A percentile compares a stretch with the other conserved stretches of the same genome.
Conservation (phyloP, 2,329 filamentous ascomycete genomes). For the Juglanconis juglandina region DNA sequence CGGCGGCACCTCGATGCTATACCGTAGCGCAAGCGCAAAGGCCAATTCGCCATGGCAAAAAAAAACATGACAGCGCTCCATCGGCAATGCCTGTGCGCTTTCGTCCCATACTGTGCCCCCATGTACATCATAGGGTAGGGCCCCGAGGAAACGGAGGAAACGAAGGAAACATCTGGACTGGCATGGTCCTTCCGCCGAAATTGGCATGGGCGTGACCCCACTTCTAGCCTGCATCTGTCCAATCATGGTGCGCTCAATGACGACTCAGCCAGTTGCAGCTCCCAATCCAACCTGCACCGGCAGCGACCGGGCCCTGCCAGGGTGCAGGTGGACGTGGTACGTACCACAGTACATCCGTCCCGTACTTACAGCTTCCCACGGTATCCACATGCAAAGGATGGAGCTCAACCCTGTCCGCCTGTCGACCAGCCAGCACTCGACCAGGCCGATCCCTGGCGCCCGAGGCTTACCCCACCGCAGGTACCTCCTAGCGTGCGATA, state of each 20-base stretch:
- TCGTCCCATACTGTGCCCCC: conserved; percentile 7
- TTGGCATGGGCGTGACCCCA: not conserved
- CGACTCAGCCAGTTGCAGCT: not conserved
- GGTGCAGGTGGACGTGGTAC: not conserved
- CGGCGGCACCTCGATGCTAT: not conserved
- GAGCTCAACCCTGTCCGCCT: conserved; percentile 1
- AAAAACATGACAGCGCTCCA: not conserved
- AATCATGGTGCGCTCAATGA: conserved; percentile 1
- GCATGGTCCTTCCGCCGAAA: not conserved
- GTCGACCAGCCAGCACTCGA: not conserved
- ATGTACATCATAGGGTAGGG: not conserved
- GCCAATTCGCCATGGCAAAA: not conserved
- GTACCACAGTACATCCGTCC: not conserved
- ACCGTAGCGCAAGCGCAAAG: not conserved
- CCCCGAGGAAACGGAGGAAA: not conserved
- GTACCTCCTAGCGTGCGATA: not conserved
- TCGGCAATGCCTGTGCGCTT: not conserved
- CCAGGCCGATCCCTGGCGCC: not conserved
- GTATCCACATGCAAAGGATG: too few species aligned
- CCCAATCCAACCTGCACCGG: not conserved
- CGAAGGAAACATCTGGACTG: not conserved
- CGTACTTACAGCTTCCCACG: not conserved
- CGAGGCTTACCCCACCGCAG: not conserved
- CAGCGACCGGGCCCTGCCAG: not conserved
- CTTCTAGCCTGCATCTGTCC: not conserved